Evolutionary conservation across 164 flowering plant genomes (phyloP).

Genomic region (Stephania yunnanensis): DNA sequence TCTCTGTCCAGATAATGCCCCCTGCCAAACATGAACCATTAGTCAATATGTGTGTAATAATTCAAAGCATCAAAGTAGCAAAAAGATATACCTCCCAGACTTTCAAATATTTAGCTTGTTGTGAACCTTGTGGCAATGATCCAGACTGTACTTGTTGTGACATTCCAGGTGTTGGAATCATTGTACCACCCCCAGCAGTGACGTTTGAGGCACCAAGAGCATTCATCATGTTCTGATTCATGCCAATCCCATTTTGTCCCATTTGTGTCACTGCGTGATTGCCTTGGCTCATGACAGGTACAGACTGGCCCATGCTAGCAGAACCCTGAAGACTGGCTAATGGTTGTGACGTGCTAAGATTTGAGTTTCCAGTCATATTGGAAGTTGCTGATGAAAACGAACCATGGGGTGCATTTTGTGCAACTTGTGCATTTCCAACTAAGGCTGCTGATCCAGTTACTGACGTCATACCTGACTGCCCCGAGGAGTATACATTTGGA

Average conservation of each 20-base stretch:
- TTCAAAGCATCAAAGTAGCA: neutral
- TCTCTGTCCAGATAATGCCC: conserved; percentile 34
- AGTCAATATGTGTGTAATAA: neutral
- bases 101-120: conserved; percentile 82
- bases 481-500: conserved; percentile 62
- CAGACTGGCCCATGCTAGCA: conserved; percentile 57
- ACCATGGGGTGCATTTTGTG: conserved; percentile 50
- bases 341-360: conserved; percentile 58
- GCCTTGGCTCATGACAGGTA: conserved; percentile 58
- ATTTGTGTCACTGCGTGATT: conserved; percentile 59
- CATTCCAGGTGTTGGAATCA: conserved; percentile 94
- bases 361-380: conserved; percentile 55
- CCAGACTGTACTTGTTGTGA: conserved; percentile 57
- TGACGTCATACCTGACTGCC: conserved; percentile 49
- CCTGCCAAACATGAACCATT: conserved; percentile 20
- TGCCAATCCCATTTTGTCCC: conserved; percentile 58
- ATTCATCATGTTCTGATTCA: conserved; percentile 63
- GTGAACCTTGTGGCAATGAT: conserved; percentile 30
- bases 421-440: conserved; percentile 45
- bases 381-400: conserved; percentile 52
- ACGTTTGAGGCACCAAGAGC: conserved; percentile 42
- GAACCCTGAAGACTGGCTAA: conserved; percentile 56
- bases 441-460: conserved; percentile 52
- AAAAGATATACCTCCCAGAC: conserved; percentile 77
- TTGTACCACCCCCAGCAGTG: conserved; percentile 59